These are phyloP conservation scores for Nigrospora oryzae DNA, from an alignment of 2,329 filamentous ascomycete genomes.

Conservation along the genomic window DNA sequence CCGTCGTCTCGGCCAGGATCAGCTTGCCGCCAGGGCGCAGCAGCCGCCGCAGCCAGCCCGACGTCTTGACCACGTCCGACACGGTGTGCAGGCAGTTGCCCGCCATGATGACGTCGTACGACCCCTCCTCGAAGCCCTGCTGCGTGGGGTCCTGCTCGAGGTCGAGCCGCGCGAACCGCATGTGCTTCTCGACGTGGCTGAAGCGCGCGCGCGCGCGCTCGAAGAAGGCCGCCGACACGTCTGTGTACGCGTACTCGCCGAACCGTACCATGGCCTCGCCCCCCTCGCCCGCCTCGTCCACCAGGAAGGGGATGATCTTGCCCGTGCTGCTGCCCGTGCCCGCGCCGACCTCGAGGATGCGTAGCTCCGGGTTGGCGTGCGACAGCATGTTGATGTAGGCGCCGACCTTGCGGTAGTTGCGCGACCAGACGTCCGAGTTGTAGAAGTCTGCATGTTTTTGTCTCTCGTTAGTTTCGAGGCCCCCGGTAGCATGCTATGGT, in stretches of 20 bases:
- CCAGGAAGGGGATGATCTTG: background rate
- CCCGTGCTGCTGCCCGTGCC: background rate
- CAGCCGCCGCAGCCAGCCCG: background rate
- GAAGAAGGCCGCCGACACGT: background rate
- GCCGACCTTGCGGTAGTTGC: slow-evolving; percentile 1
- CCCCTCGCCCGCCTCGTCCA: background rate
- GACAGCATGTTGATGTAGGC: background rate
- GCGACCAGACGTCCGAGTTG: slow-evolving; percentile 1
- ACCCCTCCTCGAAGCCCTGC: background rate
- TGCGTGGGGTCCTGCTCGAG: background rate
- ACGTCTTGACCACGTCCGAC: background rate
- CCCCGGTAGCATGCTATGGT: too few relatives aligned
- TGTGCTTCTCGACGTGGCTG: background rate
- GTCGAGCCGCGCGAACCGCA: slow-evolving; percentile 1
- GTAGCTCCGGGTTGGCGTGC: slow-evolving; percentile 1
- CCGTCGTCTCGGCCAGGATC: background rate
- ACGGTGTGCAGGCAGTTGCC: background rate
- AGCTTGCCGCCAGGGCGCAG: background rate
- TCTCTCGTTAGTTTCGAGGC: too few relatives aligned
- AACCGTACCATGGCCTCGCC: background rate
- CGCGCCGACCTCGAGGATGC: slow-evolving; percentile 1
- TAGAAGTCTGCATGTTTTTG: background rate
- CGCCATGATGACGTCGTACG: background rate
- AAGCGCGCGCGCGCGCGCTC: background rate
- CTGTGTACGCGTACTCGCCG: background rate